phyloP scores from a whole-genome alignment of 345 rosid species.

The Gossypium arboreum region DNA sequence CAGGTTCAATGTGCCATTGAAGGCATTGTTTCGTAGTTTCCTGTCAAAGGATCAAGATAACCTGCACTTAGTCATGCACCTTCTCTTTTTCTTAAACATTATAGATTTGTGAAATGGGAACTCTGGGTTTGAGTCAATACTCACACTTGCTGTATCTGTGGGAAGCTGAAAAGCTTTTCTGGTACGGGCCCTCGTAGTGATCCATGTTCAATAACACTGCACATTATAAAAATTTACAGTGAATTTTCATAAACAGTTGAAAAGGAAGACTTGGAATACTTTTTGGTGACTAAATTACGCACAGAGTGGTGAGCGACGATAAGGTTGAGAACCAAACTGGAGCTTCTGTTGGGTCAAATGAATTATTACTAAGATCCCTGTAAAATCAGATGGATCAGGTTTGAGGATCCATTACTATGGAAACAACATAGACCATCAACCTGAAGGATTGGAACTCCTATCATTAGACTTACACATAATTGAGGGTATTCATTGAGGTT shows the following conservation, averaged over 20 bases:
- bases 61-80: neutral
- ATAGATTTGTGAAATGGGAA: neutral
- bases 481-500: constrained; percentile 47
- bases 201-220: constrained; percentile 75
- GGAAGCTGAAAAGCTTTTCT: constrained; percentile 52
- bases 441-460: neutral
- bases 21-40: constrained; percentile 63
- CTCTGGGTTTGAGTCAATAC: constrained; percentile 20
- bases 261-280: neutral
- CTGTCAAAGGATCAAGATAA: constrained; percentile 35
- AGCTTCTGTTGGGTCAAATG: constrained; percentile 57
- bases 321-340: constrained; percentile 87
- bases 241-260: neutral
- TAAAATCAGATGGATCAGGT: constrained; percentile 6
- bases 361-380: constrained; percentile 93
- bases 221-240: neutral
- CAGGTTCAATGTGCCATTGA: constrained; percentile 56
- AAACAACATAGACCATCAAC: constrained; percentile 1
- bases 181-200: constrained; percentile 68
- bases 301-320: constrained; percentile 83
- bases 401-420: neutral
- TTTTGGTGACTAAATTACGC: constrained; percentile 24
- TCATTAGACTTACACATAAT: constrained; percentile 56
- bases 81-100: neutral
- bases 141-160: constrained; percentile 83